Base-by-base conservation (phyloP, 176 grass and related monocot species). In the Musa acuminata region DNA sequence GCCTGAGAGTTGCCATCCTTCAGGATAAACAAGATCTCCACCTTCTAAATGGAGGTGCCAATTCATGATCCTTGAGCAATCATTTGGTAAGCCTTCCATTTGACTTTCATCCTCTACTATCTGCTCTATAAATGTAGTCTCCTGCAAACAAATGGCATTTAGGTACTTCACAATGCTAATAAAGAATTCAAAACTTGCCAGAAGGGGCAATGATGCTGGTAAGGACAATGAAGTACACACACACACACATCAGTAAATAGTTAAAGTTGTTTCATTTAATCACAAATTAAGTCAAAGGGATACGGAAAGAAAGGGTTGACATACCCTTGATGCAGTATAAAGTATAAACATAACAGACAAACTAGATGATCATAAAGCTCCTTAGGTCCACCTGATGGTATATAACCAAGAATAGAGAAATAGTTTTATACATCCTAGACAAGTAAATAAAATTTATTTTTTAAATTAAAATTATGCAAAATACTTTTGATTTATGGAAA, bases 31-130 rank as follows among this genome's bases (percentile, higher is more conserved):
- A 64, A 84, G 78, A 75, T 87, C 72, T 62, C 82, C 82, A 79
- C 84, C 82, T 75, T 83, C 96, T 69, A 89, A 84, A 78, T 92
- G 96, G 77, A 95, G 86, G 89, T 99, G 96, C 91, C 96, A 99
- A 77, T 99, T 95, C 88, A 99, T 85, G 87, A 99, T 89, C 77
- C 85, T 80, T 21, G 83, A 88, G 85, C 91, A 99, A 81, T 91
- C 88, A 82, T 76, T 82, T 52, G 96, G 88, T 72, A 99, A 50
- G 21, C 82, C 96, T 87, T 99, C 96, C 96, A 94, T 99, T 87
- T 95, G 86, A 81, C 84, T 89, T 79, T 99, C 91, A 84, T 99
- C 96, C 84, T 99, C 91, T 62, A 99, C 78, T 83, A 99, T 84
- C 73, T 91, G 88, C 79, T 91, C 90, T 71, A 91, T 79, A 83